Percentiles rank a stretch among this genome's conserved stretches.
These are phyloP conservation scores for Ophiosphaerella narmari DNA, from an alignment of 2,329 filamentous ascomycete species.

Conservation along the genomic window DNA sequence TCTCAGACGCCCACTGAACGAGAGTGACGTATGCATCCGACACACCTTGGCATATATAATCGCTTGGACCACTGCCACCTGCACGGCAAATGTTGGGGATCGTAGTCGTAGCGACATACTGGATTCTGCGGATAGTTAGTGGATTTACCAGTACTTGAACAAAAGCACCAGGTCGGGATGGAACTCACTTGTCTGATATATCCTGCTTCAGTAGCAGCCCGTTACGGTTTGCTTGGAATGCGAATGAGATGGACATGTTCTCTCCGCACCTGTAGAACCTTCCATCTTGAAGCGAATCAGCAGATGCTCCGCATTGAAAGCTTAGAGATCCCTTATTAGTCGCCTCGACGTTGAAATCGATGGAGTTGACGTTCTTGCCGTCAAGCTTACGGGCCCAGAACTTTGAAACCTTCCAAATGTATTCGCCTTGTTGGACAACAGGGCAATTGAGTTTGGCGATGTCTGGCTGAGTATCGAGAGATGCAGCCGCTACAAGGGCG, in stretches of 20 bases:
- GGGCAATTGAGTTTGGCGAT: not conserved
- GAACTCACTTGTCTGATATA: constrained; percentile 14
- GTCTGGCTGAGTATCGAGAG: too few species aligned
- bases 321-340: constrained; percentile 16
- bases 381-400: constrained; percentile 26
- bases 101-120: constrained; percentile 17
- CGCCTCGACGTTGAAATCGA: constrained; percentile 21
- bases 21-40: constrained; percentile 57
- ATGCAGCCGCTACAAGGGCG: too few species aligned
- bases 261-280: constrained; percentile 19
- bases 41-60: constrained; percentile 76
- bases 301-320: constrained; percentile 13
- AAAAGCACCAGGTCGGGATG: not conserved
- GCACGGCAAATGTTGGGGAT: constrained; percentile 18
- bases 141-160: not conserved
- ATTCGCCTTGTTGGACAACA: constrained; percentile 14
- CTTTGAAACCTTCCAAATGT: constrained; percentile 25
- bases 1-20: constrained; percentile 3
- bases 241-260: constrained; percentile 17
- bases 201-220: constrained; percentile 20
- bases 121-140: constrained; percentile 11
- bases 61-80: constrained; percentile 48
- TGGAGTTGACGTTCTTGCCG: constrained; percentile 17
- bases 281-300: constrained; percentile 9
- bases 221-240: constrained; percentile 14